Evolutionary conservation across 768 basidiomycete genomes (phyloP), one percentile per base, ranked within the genome.

Genomic region (Amanita pallidorosea): DNA sequence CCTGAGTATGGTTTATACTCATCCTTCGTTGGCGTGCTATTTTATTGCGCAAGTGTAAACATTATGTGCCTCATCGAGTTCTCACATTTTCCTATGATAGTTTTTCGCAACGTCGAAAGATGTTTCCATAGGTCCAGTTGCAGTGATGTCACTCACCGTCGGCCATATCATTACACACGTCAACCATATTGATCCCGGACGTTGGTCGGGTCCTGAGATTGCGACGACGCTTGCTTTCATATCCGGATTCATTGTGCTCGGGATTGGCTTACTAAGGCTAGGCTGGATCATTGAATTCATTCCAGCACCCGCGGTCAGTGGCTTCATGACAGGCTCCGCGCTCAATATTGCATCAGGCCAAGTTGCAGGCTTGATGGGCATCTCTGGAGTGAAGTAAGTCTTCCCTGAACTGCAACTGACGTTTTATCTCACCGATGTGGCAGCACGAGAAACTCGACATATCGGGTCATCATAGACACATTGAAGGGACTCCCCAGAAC

Each of bases 61-160:
- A 22, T 17, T 35, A 15, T 18, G 23, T 25, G 20, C 31, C 29
- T 34, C 38, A 40, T 34, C 45, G 49, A 49, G 9, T 50, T 25
- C 36, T 45, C 40, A 48, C 45, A 5, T 37, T 42, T 20, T 51
- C 27, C 36, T 22, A 29, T 20, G 31, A 7, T 56, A 90, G 85
- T 79, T 96, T 69, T 97, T 98, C 61, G 95, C 93, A 20, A 98
- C 96, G 0, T 90, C 90, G 25, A 97, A 97, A 66, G 96, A 99
- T 72, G 89, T 99, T 37, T 94, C 92, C n/a, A 98, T 99, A 57
- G 96, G 96, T 45, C 96, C 96, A 2, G 95, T 98, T 57, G 95
- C 96, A 7, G 95, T 99, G 63, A 96, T 99, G 93, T 94, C 91
- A 2, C 76, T 96, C 46, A 86, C 88, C 17, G 80, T 83, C 15